Base-by-base conservation (phyloP, 2,329 filamentous ascomycete species). In the Colletotrichum costaricense region DNA sequence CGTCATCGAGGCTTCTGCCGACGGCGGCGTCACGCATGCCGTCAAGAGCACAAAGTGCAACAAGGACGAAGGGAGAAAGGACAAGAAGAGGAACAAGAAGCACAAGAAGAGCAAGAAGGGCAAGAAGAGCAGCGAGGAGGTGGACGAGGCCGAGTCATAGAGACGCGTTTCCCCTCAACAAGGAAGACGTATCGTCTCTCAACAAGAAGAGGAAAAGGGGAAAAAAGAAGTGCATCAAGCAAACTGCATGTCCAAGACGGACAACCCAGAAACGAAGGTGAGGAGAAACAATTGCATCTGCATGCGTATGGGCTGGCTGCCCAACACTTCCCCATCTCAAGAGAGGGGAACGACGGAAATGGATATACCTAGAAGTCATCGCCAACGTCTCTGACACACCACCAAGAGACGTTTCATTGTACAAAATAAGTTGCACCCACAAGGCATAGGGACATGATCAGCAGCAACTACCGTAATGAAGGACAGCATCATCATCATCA, bases 1-100 rank as follows among this genome's bases (percentile, higher is more conserved):
- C 72, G 87, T 98, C 2, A 89, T 98, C 46, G 89, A 93, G 77
- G 89, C 83, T 3, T 79, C 76, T 5, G 69, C 78, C 2, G 76
- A 78, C 6, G 81, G 79, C 6, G 81, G 79, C 7, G 77, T 85
- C 65, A 80, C 76, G 63, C 81, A 86, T 59, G 77, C 77, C 11
- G 78, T 84, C 22, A 78, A 83, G 26, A 85, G 87, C 77, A 84
- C 88, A 4, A 74, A 79, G 35, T 88, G 87, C 75, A 76, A 78
- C 30, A 69, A 65, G 46, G 54, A 69, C 59, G 67, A 63, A 8
- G 64, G 74, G 28, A 65, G 69, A 26, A 65, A 58, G n/a, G 56
- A 75, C 38, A 69, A 57, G 63, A 57, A 57, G 67, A 24, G 42
- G n/a, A 68, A 42, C 16, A 42, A 69, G 66, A 63, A 69, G 24